Evolutionary conservation across 208 protist genomes (phyloP), one percentile per base, ranked within the genome.

Genomic region (Trypanosoma avium): DNA sequence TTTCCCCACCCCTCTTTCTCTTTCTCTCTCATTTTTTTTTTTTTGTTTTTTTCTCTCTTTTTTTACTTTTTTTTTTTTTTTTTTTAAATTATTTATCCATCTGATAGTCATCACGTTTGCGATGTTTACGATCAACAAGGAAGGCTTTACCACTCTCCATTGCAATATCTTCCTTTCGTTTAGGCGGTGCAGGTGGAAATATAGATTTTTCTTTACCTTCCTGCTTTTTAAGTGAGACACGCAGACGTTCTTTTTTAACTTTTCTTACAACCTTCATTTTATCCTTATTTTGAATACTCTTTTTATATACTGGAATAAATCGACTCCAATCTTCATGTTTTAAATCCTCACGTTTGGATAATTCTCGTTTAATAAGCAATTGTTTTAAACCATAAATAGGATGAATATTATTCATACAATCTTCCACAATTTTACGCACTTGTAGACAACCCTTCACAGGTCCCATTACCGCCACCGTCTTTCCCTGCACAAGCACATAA

Each of bases 341-440:
- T 71, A 99, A 87, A 49, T 94, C 82, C 58, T 97, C 89, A 38
- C 99, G 94, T 67, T 99, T 99, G 17, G 70, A 66, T 12, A 99
- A 88, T 75, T 99, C 99, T 4, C 96, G 85, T 75, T 99, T 99
- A 77, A 99, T 99, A 86, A 99, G 99, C 21, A 99, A 77, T 65
- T 96, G 93, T 81, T 99, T 99, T 43, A 99, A 98, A 65, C 99
- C 98, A 76, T 99, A 99, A 47, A 99, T 98, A 12, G 99, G 99
- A 68, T 99, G 99, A 42, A 99, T 98, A 70, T 99, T 99, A 66
- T 98, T 94, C 98, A 99, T 99, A 82, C 98, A 99, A 68, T 99
- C 99, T 45, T 98, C 87, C 7, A 99, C 97, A 35, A 99, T 97
- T 58, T 97, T 92, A 26, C 97, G 86, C 7, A 99, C 98, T 73